Evolutionary conservation across 345 rosid genomes (phyloP).

Genomic region (Eucalyptus pauciflora): DNA sequence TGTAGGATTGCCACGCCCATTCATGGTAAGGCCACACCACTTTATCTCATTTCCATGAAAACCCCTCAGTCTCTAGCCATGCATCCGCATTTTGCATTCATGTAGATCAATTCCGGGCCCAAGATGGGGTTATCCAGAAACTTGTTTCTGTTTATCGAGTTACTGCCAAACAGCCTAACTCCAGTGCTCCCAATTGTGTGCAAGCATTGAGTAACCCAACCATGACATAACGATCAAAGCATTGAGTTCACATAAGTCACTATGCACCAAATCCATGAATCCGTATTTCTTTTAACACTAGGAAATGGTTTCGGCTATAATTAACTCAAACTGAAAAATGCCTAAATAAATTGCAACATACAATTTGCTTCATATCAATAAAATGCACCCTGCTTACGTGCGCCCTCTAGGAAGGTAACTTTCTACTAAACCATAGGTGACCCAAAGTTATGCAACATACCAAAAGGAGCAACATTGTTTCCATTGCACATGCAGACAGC

Average conservation of each 20-base stretch:
- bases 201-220: slow-evolving; percentile 68
- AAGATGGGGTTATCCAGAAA: slow-evolving; percentile 40
- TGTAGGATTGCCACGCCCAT: slow-evolving; percentile 36
- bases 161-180: slow-evolving; percentile 58
- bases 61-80: slow-evolving; percentile 38
- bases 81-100: slow-evolving; percentile 63
- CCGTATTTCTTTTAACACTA: too few relatives aligned
- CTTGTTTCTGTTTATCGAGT: slow-evolving; percentile 30
- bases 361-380: neutral
- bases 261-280: too few relatives aligned
- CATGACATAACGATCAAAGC: slow-evolving; percentile 39
- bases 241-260: neutral
- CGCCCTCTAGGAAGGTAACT: neutral
- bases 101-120: slow-evolving; percentile 63
- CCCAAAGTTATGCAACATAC: neutral
- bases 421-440: neutral
- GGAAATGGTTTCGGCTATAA: neutral
- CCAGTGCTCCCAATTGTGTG: slow-evolving; percentile 61
- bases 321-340: neutral
- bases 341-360: neutral
- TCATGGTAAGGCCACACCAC: slow-evolving; percentile 62
- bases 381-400: neutral
- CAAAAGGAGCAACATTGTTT: neutral
- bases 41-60: slow-evolving; percentile 34
- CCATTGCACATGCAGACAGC: neutral